These are phyloP conservation scores for Eucalyptus lansdowneana DNA, from an alignment of 345 rosid species.

Conservation along the genomic window DNA sequence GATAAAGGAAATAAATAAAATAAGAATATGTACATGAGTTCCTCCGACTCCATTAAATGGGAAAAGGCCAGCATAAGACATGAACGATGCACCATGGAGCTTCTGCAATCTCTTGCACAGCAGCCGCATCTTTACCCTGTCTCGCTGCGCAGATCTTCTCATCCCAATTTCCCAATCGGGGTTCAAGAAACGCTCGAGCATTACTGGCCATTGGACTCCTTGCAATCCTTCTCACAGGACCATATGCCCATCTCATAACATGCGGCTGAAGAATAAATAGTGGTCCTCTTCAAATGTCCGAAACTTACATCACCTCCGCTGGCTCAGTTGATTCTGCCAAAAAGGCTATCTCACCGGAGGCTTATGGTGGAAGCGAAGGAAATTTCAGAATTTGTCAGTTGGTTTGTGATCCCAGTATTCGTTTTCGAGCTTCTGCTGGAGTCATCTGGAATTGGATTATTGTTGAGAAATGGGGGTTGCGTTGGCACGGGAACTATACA, in stretches of 20 bases:
- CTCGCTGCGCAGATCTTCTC: too few species aligned
- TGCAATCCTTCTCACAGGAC: too few species aligned
- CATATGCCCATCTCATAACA: too few species aligned
- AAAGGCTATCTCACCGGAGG: not conserved
- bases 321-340: not conserved
- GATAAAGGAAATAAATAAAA: too few species aligned
- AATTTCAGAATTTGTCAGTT: not conserved
- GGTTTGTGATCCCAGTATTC: not conserved
- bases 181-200: too few species aligned
- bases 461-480: slow-evolving; percentile 3
- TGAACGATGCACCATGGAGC: too few species aligned
- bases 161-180: too few species aligned
- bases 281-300: not conserved
- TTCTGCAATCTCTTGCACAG: too few species aligned
- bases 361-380: not conserved
- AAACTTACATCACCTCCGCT: not conserved
- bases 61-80: too few species aligned
- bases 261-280: not conserved
- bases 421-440: not conserved
- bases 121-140: too few species aligned
- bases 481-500: not conserved
- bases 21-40: too few species aligned
- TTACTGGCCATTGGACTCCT: not conserved
- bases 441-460: not conserved
- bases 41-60: too few species aligned